Evolutionary conservation across 73 alveolate genomes (phyloP), one percentile per base, ranked within the genome.

Genomic region (Tetrahymena malaccensis): DNA sequence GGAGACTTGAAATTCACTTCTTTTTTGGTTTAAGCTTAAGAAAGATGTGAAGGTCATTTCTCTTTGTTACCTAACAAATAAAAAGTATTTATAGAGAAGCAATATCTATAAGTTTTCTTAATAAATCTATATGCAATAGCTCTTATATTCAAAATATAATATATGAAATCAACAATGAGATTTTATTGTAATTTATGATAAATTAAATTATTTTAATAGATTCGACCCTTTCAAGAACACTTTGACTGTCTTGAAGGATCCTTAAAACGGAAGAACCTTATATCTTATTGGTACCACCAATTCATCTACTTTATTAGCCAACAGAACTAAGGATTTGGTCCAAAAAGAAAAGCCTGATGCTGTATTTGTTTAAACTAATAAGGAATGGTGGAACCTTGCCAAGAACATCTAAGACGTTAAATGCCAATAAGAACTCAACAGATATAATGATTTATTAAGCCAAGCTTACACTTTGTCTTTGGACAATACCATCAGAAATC

Each of bases 231-330:
- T 95, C 43, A 50, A 95, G 50, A 95, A 95, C 85, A 95, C 97
- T 27, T 56, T 95, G 95, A 95, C 97, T 34, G 95, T 95, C 35
- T 93, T 95, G 43, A 94, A 95, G 94, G 97, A 95, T 70, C 97
- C 97, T 43, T 70, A 55, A 85, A 35, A 95, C 55, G 93, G 96
- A 85, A 98, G 97, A 96, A 98, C 97, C 70, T 96, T 98, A 93
- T 97, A 94, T 95, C 97, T 98, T 93, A 93, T 98, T 85, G 99
- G 99, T n/a, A 43, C 98, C 55, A 97, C 97, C 97, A 97, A 98
- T 93, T 96, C 95, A 43, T 96, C 98, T 38, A 96, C 98, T 93
- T 93, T 98, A 96, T 97, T 98, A 34, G 99, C 98, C 89, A 93
- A 97, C 96, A 98, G 99, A 94, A 98, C 99, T 84, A 57, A 95